phyloP scores from a whole-genome alignment of 2,329 filamentous ascomycete species.

The Dactylellina leptospora region DNA sequence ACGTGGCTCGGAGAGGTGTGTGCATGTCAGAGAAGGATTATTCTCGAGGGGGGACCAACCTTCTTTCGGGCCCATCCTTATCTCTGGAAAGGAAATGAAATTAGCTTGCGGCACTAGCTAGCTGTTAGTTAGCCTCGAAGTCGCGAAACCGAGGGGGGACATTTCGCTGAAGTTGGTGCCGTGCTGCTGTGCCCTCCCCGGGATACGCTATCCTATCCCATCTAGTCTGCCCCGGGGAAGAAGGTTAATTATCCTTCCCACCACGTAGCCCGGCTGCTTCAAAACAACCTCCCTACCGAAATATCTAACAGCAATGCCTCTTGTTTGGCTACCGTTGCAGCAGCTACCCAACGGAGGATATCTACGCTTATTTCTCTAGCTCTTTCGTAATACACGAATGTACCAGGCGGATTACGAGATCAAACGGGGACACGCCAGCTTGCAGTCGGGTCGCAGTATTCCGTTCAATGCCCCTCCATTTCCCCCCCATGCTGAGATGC shows the following conservation, averaged over 20 bases:
- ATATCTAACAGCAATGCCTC: conserved; percentile 17
- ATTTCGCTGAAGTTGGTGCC: neutral
- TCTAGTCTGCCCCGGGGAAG: too few relatives aligned
- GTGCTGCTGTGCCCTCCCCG: conserved; percentile 11
- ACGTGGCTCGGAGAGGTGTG: conserved; percentile 48
- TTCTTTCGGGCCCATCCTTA: conserved; percentile 11
- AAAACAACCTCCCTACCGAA: conserved; percentile 16
- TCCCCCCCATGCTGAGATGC: conserved; percentile 10
- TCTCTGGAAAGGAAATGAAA: conserved; percentile 23
- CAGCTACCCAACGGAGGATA: conserved; percentile 24
- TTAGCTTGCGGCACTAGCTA: conserved; percentile 3
- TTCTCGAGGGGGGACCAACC: conserved; percentile 23
- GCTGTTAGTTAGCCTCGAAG: conserved; percentile 11
- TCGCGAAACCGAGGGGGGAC: neutral
- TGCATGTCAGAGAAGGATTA: conserved; percentile 41
- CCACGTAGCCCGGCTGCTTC: conserved; percentile 42
- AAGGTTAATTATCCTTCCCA: too few relatives aligned
- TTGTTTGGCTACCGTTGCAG: conserved; percentile 2
- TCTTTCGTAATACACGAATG: conserved; percentile 26
- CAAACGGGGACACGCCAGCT: conserved; percentile 4
- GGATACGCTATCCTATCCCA: too few relatives aligned
- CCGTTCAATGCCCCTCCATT: conserved; percentile 42
- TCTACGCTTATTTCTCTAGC: conserved; percentile 5
- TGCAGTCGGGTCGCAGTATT: conserved; percentile 22
- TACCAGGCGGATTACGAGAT: conserved; percentile 38